Conservation (phyloP, 2,329 filamentous ascomycete genomes). For the Didymella segeticola region DNA sequence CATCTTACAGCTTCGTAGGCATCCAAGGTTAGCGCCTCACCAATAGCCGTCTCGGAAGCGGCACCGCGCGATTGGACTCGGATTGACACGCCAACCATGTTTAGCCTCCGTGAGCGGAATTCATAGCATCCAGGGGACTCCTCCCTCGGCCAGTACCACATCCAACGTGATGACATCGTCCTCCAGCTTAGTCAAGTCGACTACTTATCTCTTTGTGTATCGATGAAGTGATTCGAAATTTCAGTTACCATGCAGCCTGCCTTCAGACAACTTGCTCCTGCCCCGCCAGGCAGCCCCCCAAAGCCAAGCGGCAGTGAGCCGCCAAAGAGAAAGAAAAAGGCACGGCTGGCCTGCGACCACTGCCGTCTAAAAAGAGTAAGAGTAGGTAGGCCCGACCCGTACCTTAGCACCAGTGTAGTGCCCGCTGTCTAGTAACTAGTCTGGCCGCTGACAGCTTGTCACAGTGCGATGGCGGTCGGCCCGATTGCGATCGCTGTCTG, state of each 20-base stretch:
- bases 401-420: not conserved
- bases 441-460: slow-evolving; percentile 1
- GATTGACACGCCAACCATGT: not conserved
- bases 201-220: not conserved
- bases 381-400: slow-evolving; percentile 2
- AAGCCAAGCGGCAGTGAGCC: slow-evolving; percentile 4
- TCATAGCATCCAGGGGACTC: not conserved
- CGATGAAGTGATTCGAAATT: not conserved
- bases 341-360: slow-evolving; percentile 15
- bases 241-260: slow-evolving; percentile 5
- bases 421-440: not conserved
- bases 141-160: not conserved
- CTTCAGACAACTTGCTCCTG: slow-evolving; percentile 11
- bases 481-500: slow-evolving; percentile 8
- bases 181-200: not conserved
- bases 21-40: not conserved
- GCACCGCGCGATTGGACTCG: not conserved
- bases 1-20: not conserved
- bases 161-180: slow-evolving; percentile 8
- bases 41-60: not conserved
- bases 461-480: slow-evolving; percentile 12
- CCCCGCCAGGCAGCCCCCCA: not conserved
- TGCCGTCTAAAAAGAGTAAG: slow-evolving; percentile 13
- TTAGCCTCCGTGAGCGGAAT: not conserved
- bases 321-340: slow-evolving; percentile 12